These are phyloP conservation scores for Apiotrichum siamense DNA, from an alignment of 1,284 basidiomycete species.

Conservation along the genomic window DNA sequence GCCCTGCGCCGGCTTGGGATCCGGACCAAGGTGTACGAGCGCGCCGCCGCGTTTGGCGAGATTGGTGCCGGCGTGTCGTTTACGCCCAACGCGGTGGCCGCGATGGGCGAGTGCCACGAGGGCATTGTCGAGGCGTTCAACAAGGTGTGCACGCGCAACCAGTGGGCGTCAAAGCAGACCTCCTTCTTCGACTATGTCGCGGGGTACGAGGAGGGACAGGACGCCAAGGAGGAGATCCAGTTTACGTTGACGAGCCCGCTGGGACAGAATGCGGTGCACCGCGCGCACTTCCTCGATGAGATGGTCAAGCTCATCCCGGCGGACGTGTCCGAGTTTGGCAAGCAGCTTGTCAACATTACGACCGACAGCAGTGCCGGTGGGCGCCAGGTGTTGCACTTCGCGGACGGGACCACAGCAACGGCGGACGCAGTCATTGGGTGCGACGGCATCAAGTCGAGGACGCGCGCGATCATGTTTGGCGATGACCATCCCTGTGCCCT, in stretches of 20 bases:
- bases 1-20: conserved; percentile 12
- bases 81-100: conserved; percentile 15
- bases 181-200: conserved; percentile 15
- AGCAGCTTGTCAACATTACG: conserved; percentile 6
- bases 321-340: conserved; percentile 10
- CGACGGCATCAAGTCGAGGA: conserved; percentile 19
- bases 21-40: conserved; percentile 17
- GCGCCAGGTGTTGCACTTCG: conserved; percentile 8
- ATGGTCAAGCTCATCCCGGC: conserved; percentile 13
- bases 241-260: conserved; percentile 5
- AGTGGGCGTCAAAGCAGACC: conserved; percentile 6
- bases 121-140: conserved; percentile 16
- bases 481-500: conserved; percentile 8
- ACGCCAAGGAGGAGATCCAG: conserved; percentile 2
- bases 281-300: conserved; percentile 22
- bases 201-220: conserved; percentile 2
- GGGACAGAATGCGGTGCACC: conserved; percentile 20
- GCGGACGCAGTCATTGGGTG: conserved; percentile 14
- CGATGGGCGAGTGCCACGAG: conserved; percentile 15
- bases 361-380: background rate
- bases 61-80: conserved; percentile 21
- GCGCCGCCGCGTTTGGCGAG: conserved; percentile 17
- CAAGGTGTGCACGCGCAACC: conserved; percentile 15
- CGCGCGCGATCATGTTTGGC: conserved; percentile 9
- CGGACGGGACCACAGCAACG: conserved; percentile 11